Evolutionary conservation across 805 yeast species (phyloP), one percentile per base, ranked within the genome.

Genomic region (Yarrowia sp.): DNA sequence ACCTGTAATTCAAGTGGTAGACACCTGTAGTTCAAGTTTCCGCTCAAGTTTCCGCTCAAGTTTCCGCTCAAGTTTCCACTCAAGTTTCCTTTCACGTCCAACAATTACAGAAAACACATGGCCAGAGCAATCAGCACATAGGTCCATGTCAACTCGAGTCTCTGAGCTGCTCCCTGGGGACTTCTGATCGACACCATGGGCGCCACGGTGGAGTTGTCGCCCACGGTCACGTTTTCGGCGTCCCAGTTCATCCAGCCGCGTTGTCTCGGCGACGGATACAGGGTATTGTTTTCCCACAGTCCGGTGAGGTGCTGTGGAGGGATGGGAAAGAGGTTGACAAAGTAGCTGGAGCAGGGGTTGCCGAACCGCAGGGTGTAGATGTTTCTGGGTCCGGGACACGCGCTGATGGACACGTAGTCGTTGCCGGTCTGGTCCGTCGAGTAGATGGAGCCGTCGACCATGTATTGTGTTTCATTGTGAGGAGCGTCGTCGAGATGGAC

Each of bases 381-480:
- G 43, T 56, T 56, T 12, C 49, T 12, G 2, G 63, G 14, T 10
- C 19, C 24, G 1, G 63, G 64, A 17, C 64, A 58, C 30, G 30
- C 33, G 12, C 8, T 30, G 46, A 33, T 17, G 8, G 13, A 12
- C 14, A 47, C 14, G 19, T 3, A 30, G 13, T 9, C 52, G 38
- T 3, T 4, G 30, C 30, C 19, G 14, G 38, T 7, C 3, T 8
- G 8, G 12, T 47, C 52, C 9, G 38, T 15, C 14, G 24, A 39
- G 38, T 3, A 42, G 13, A 58, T 19, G 33, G 49, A 17, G 19
- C 64, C 64, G 38, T 58, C 50, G 9, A 0, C 7, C 63, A 33
- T 33, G 19, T 58, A 58, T 9, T 42, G 40, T n/a, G 64, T 58
- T 17, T 58, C 64, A 14, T 58, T 58, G 64, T 58, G 64, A 3